phyloP scores from a whole-genome alignment of 768 basidiomycete species.

The Russula dissimulans region DNA sequence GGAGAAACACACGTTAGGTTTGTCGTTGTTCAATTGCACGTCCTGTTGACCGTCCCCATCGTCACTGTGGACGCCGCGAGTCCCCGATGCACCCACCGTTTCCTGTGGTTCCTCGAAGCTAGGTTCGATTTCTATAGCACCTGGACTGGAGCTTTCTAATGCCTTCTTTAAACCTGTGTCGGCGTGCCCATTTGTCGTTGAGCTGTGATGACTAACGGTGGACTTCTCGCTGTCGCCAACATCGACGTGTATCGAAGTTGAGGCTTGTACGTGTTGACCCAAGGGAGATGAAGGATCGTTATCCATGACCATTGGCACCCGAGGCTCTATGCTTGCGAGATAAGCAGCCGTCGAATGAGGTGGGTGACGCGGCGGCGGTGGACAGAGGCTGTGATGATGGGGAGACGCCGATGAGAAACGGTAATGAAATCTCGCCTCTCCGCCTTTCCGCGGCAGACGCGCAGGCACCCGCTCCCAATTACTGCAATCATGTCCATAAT shows the following conservation, averaged over 20 bases:
- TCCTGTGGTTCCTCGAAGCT: slow-evolving; percentile 1
- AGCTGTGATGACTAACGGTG: not conserved
- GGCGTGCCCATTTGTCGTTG: not conserved
- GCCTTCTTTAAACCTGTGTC: not conserved
- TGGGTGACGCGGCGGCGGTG: slow-evolving; percentile 6
- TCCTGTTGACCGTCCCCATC: not conserved
- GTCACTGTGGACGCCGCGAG: not conserved
- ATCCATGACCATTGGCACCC: not conserved
- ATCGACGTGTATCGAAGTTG: not conserved
- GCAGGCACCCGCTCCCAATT: too few species aligned
- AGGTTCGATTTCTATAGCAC: not conserved
- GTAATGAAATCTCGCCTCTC: too few species aligned
- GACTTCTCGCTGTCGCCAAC: not conserved
- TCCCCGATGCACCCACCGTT: not conserved
- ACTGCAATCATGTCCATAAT: slow-evolving; percentile 22
- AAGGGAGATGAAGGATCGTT: not conserved
- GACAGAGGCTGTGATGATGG: not conserved
- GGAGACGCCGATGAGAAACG: not conserved
- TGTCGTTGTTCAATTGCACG: not conserved
- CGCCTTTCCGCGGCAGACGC: too few species aligned
- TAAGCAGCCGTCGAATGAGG: not conserved
- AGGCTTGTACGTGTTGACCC: not conserved
- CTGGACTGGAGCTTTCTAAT: not conserved
- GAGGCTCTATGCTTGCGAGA: not conserved
- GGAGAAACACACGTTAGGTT: not conserved